These are phyloP conservation scores for Daedalea quercina DNA, from an alignment of 768 basidiomycete species.

Conservation along the genomic window DNA sequence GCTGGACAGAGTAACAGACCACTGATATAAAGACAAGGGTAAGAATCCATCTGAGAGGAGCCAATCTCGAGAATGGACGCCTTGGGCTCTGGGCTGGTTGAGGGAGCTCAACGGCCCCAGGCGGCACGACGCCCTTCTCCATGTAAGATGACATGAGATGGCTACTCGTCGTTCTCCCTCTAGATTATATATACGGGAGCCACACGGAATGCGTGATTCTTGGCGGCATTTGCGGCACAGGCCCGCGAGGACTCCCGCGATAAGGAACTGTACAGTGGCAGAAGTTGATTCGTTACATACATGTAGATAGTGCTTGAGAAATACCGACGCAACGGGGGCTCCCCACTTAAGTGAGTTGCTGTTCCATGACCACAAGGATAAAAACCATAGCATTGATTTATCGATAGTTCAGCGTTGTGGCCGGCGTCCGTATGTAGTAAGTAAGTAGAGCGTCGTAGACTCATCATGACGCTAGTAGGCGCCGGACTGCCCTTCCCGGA, in stretches of 20 bases:
- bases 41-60: neutral
- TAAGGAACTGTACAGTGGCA: too few relatives aligned
- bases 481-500: too few relatives aligned
- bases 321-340: neutral
- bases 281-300: too few relatives aligned
- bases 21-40: neutral
- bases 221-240: too few relatives aligned
- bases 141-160: constrained; percentile 10
- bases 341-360: too few relatives aligned
- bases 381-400: too few relatives aligned
- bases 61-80: neutral
- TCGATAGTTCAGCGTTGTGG: too few relatives aligned
- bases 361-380: too few relatives aligned
- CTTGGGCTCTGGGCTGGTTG: neutral
- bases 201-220: neutral
- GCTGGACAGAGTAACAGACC: neutral
- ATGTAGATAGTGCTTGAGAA: neutral
- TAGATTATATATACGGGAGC: neutral
- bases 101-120: constrained; percentile 1
- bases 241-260: too few relatives aligned
- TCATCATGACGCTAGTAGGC: too few relatives aligned
- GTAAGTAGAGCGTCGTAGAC: too few relatives aligned
- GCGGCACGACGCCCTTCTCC: constrained; percentile 1
- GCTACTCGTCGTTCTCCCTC: neutral
- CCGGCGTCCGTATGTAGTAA: too few relatives aligned